Evolutionary conservation across 805 yeast genomes (phyloP), one percentile per base, ranked within the genome.

Genomic region (Ogataea haglerorum): DNA sequence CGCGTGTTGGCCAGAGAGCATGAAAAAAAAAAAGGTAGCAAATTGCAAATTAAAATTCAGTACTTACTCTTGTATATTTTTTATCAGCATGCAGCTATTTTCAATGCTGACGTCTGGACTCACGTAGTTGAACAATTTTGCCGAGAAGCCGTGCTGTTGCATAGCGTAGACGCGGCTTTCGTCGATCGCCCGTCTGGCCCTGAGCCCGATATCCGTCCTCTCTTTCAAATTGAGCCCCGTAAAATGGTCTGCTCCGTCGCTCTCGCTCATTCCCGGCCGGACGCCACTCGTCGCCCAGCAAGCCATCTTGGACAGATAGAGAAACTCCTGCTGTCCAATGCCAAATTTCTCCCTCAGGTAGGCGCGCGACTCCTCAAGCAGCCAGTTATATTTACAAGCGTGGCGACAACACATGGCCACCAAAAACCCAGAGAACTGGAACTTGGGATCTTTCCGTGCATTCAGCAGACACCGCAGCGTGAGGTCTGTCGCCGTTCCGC

Each of bases 371-470:
- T 63, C 67, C 0, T 72, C 69, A 12, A 85, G 59, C 12, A 84
- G 66, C 41, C 73, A 69, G n/a, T 70, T 63, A 45, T 77, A 80
- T 29, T 73, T 63, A 53, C 97, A 90, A 15, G 82, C 80, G 55
- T 89, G 97, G 40, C 97, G 72, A 60, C 97, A 89, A 57, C 97
- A 89, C 87, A 90, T 82, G 18, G 97, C 97, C 23, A 89, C 86
- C 21, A 85, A 63, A 47, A 85, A 62, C 0, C 93, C 95, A 3
- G 62, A 59, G 35, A 62, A 60, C 9, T 51, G 39, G 22, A 33
- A 36, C 3, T 36, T 30, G 2, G 38, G 33, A n/a, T 27, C 44
- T 13, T 34, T 32, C 7, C 36, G 35, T 2, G 69, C 45, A 10
- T 58, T 49, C 0, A 70, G 45, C 2, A 88, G 58, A 62, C 88